Base-by-base conservation (phyloP, 2,329 filamentous ascomycete species). In the Talaromyces sp. region DNA sequence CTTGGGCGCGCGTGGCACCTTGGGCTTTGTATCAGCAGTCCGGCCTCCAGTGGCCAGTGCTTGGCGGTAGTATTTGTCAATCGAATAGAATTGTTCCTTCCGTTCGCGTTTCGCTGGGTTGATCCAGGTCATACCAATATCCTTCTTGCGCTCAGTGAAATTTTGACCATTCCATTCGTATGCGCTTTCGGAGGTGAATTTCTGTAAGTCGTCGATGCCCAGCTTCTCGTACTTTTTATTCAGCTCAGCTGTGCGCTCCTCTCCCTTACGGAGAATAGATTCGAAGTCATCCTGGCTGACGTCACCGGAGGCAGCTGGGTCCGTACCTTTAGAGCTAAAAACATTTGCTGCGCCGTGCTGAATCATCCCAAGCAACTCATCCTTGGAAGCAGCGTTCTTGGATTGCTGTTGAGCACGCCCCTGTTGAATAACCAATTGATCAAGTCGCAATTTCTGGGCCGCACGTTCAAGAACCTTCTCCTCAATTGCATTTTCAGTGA, bases 91-190 rank as follows among this genome's bases (percentile, higher is more conserved):
- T 70, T 97, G 91, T 69, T 97, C 93, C 74, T 97, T 99, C 66
- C 94, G 90, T 77, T 99, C 95, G 73, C 94, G 92, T 80, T 99
- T 99, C 14, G 93, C 87, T 2, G 94, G 95, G 66, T 99, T 96
- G 77, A 99, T 99, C 95, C 95, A 99, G 67, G 81, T 92, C 60
- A 97, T 83, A 44, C 90, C 91, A 58, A 97, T 90, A 45, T 96
- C 91, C 73, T 95, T 96, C 77, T 95, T 95, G 69, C 87, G 85
- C 53, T 89, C 90, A 48, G 91, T 90, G 71, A 99, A 99, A 66
- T 93, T 93, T 75, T 97, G 88, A 42, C 94, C 94, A 60, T 99
- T 99, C 95, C 95, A 99, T 70, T 97, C 94, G 66, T 99, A 99
- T 0, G 95, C 92, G 49, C 91, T 96, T 66, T 99, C 94, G 0